Conservation (phyloP, 208 protist species). For the Tritrichomonas foetus region DNA sequence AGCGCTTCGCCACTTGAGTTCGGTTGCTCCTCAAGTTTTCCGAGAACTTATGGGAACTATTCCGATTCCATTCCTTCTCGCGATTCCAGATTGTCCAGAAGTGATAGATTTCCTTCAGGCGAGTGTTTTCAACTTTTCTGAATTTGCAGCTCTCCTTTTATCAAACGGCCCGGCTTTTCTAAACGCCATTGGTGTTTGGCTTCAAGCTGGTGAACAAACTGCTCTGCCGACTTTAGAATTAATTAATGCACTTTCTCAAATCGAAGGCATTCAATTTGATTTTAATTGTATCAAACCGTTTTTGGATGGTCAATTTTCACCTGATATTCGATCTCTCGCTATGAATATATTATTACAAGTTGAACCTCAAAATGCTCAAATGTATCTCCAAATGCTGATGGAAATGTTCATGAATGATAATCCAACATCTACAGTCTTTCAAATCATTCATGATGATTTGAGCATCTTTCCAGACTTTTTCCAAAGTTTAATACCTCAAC, state of each 20-base stretch:
- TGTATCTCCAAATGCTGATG: neutral
- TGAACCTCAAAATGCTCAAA: neutral
- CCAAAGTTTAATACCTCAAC: neutral
- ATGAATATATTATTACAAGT: neutral
- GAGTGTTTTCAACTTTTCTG: neutral
- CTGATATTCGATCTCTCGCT: neutral
- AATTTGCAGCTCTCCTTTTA: neutral
- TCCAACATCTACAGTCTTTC: neutral
- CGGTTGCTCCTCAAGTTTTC: neutral
- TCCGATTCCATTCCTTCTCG: neutral
- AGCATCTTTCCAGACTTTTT: neutral
- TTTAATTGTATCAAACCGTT: neutral
- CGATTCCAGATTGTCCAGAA: neutral
- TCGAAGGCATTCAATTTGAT: neutral
- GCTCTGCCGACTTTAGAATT: neutral
- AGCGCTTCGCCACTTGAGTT: neutral
- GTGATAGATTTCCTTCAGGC: neutral
- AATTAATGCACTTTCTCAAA: neutral
- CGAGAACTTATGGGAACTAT: neutral
- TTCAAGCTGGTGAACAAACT: neutral
- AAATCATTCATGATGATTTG: neutral
- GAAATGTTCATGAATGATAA: neutral
- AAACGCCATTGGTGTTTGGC: neutral
- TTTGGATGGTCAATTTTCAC: neutral
- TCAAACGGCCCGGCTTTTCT: neutral